These are phyloP conservation scores for Salix exigua DNA, from an alignment of 345 rosid genomes.

Conservation along the genomic window DNA sequence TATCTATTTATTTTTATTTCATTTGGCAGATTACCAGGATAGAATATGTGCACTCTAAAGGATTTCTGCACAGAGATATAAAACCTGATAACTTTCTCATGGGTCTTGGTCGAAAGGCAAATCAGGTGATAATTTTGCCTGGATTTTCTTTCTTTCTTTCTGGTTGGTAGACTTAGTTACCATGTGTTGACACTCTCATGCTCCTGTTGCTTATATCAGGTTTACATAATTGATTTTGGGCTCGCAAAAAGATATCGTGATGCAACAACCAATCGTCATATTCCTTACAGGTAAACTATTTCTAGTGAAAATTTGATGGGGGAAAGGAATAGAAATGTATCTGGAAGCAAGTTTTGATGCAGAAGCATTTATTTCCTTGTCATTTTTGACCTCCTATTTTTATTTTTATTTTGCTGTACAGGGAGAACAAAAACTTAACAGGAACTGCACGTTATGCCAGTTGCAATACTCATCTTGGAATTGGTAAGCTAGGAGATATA, in stretches of 20 bases:
- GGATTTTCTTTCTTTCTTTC: neutral
- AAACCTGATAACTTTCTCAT: constrained; percentile 79
- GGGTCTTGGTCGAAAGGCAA: constrained; percentile 78
- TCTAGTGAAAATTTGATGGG: neutral
- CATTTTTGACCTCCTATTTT: neutral
- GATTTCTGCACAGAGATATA: constrained; percentile 79
- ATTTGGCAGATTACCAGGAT: constrained; percentile 51
- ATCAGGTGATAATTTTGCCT: constrained; percentile 41
- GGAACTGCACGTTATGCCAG: constrained; percentile 99
- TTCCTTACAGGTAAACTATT: constrained; percentile 62
- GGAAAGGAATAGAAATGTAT: neutral
- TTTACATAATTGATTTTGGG: constrained; percentile 84
- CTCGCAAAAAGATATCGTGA: constrained; percentile 85
- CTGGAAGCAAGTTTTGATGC: neutral
- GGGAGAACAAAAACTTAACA: constrained; percentile 92
- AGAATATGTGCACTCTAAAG: constrained; percentile 76
- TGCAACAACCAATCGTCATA: constrained; percentile 75
- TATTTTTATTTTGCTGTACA: constrained; percentile 28
- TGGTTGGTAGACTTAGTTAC: neutral
- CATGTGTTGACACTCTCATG: neutral
- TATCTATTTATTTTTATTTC: neutral
- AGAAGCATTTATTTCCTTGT: neutral
- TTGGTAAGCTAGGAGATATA: constrained; percentile 46
- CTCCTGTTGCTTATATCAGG: constrained; percentile 36
- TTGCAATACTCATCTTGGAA: constrained; percentile 96